Evolutionary conservation across 371 early-diverging fungal genomes (phyloP).

Genomic region (Thermomucor indicae-seudaticae): DNA sequence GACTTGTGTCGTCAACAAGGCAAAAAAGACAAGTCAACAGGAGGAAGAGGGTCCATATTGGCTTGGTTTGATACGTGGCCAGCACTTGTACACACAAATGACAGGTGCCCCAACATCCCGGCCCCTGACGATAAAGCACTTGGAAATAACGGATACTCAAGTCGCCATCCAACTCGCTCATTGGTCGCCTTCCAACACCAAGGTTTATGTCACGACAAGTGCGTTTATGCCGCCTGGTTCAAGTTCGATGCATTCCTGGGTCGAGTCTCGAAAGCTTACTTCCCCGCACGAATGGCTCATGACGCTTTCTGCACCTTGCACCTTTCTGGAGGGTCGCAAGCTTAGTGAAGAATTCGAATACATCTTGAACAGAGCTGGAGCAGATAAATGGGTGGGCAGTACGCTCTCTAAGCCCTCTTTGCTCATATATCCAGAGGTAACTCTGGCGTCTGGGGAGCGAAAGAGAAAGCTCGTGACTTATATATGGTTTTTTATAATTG

Average conservation of each 20-base stretch:
- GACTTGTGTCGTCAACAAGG: background rate
- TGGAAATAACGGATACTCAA: slow-evolving; percentile 5
- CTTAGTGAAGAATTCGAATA: slow-evolving; percentile 58
- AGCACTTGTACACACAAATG: background rate
- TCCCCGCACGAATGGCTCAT: background rate
- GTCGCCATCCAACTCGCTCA: slow-evolving; percentile 11
- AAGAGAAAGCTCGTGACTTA: slow-evolving; percentile 1
- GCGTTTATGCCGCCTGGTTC: slow-evolving; percentile 21
- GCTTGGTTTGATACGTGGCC: too few species aligned
- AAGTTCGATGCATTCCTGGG: background rate
- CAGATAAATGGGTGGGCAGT: slow-evolving; percentile 50
- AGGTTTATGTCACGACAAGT: slow-evolving; percentile 20
- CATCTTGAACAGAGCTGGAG: slow-evolving; percentile 43
- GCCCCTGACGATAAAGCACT: background rate
- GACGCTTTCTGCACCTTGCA: slow-evolving; percentile 4
- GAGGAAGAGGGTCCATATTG: background rate
- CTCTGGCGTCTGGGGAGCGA: background rate
- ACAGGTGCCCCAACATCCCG: background rate
- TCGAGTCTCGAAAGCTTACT: background rate
- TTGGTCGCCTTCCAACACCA: slow-evolving; percentile 8
- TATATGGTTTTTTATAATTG: too few species aligned
- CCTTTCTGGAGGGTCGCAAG: slow-evolving; percentile 33
- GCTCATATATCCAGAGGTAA: slow-evolving; percentile 46
- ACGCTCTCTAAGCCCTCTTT: slow-evolving; percentile 47
- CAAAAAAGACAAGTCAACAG: background rate